Percentiles rank a stretch among this genome's conserved stretches.
Conservation (phyloP, 345 rosid genomes). For the Pugionium dolabratum region DNA sequence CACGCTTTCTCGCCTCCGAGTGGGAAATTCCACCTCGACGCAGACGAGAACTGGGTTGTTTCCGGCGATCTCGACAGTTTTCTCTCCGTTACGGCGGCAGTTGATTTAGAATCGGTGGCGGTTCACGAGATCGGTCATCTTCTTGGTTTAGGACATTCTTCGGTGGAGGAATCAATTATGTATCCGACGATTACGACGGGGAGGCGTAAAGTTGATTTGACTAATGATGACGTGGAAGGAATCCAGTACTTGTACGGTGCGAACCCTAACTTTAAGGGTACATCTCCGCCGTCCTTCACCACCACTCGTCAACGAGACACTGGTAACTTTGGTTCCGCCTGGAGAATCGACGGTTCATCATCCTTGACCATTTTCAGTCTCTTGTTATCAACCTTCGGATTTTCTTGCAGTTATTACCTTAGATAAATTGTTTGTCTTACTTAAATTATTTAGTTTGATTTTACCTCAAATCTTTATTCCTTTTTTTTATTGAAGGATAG, state of each 20-base stretch:
- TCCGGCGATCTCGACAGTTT: too few species aligned
- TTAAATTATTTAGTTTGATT: constrained; percentile 14
- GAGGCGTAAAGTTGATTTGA: constrained; percentile 59
- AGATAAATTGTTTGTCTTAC: constrained; percentile 14
- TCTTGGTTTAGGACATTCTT: constrained; percentile 82
- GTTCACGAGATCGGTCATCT: too few species aligned
- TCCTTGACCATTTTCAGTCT: constrained; percentile 34
- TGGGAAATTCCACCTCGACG: too few species aligned
- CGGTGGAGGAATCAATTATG: constrained; percentile 75
- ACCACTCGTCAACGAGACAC: too few species aligned
- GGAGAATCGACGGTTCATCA: not conserved
- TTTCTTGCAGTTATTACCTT: constrained; percentile 29
- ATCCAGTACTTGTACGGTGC: constrained; percentile 70
- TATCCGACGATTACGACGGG: constrained; percentile 70
- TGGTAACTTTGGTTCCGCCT: constrained; percentile 35
- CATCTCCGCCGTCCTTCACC: constrained; percentile 41
- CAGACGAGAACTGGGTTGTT: too few species aligned
- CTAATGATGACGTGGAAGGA: not conserved
- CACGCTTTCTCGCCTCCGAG: constrained; percentile 84
- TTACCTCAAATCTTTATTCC: constrained; percentile 1
- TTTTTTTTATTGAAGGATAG: not conserved
- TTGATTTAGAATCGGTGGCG: too few species aligned
- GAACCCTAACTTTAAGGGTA: constrained; percentile 67
- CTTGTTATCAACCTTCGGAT: constrained; percentile 46
- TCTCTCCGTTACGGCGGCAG: too few species aligned